Evolutionary conservation across 2,329 filamentous ascomycete genomes (phyloP), one percentile per base, ranked within the genome.

Genomic region (Pseudopithomyces chartarum): DNA sequence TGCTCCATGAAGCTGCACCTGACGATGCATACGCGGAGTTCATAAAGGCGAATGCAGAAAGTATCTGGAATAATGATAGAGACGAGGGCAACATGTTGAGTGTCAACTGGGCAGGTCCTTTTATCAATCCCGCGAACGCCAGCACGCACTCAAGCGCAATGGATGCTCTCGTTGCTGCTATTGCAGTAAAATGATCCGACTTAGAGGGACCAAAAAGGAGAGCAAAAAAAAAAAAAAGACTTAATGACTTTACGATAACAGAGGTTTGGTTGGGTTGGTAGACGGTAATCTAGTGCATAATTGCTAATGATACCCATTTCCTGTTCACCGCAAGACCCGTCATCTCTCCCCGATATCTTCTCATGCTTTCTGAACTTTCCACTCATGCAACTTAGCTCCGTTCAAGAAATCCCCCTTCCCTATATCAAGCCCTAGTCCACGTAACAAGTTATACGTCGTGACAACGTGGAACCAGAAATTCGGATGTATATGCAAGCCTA

Each of bases 381-480:
- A 19, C n/a, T 33, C 26, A 2, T 57, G 48, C 4, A 52, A 23
- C 3, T 42, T 34, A 0, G 62, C 61, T 3, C 71, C 75, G 36
- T 69, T 71, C 39, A 86, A 62, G 68, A 78, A 90, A 65, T 88
- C 84, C 51, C 59, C 39, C 80, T 90, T 90, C 33, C 85, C 86
- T 17, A 90, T n/a, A 0, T 78, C 75, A 23, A 88, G 84, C 1
- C 87, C 87, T 73, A 85, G 81, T 66, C 80, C 82, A 57, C 87
- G 79, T 68, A 90, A 66, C 54, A 90, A 85, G 20, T 73, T 78
- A 75, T 90, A 90, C 10, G 84, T 79, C 12, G 80, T 86, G 2
- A 73, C 80, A 13, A 84, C 61, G 68, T 90, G 88, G 74, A 90
- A 90, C 76, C 80, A 88, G 63, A 88, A 73, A 66, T 89, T 88